Evolutionary conservation across 1,284 basidiomycete genomes (phyloP), one percentile per base, ranked within the genome.

Genomic region (Trametes hirsuta): DNA sequence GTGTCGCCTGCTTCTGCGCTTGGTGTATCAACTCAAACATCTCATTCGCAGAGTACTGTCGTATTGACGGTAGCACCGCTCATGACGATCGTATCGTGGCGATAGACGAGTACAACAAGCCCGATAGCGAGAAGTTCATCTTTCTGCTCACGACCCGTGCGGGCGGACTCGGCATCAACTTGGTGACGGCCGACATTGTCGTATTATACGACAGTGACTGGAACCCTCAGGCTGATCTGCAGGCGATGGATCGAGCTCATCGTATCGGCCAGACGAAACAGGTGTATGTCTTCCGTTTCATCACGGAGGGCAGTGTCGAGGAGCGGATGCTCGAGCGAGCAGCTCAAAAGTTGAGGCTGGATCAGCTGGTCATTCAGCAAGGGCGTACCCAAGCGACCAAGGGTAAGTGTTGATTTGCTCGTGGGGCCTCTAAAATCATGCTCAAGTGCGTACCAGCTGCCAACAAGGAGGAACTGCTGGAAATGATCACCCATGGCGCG

Each of bases 221-320:
- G 97, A 99, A 99, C 75, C 97, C 97, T 1, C 97, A 99, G 77
- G 97, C 97, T 4, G 97, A 99, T 80, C 75, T 99, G 57, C 97
- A 99, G 75, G 97, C 97, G 6, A 98, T 99, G 97, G 97, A 99
- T 74, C 93, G 97, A 66, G 97, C 97, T 0, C 97, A 99, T 77
- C 93, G 97, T 68, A 98, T 99, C 64, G 97, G 97, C 2, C 97
- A 98, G 78, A 98, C 93, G 51, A 98, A 98, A 77, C 97, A 99
- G 76, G 97, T 98, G 18, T 97, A 97, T 71, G 97, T 99, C 1
- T 99, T 96, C 82, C 83, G 97, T 25, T 98, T 99, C 75, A 93
- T 99, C 69, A 98, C 97, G 0, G 95, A 98, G 73, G 90, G 91
- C 52, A 96, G 95, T 50, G 95, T 99, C 30, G 97, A 99, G 76